Evolutionary conservation across 352 stramenopile species (phyloP), one percentile per base, ranked within the genome.

Genomic region (Bremia lactucae): DNA sequence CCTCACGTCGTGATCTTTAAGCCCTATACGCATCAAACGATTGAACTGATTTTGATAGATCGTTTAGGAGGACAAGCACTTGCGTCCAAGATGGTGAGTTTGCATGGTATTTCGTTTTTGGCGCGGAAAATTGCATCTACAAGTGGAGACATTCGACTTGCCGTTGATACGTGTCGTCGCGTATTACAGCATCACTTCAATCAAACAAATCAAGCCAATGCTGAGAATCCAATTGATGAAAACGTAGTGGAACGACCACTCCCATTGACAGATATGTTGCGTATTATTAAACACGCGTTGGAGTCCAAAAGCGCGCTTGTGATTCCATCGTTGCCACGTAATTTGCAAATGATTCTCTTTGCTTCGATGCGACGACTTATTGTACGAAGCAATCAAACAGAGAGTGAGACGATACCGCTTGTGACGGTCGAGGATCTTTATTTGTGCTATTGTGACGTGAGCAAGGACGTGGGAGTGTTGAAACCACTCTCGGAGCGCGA

Each of bases 291-390:
- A 51, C 59, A 62, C 14, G 66, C 69, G 1, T 33, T 92, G 18
- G 77, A 88, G 38, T 75, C 65, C 33, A 83, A 81, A 42, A 77
- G 61, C 36, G 60, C 69, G 14, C 51, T 55, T 31, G 60, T 70
- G 36, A 62, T 88, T 6, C 55, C 72, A 18, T 75, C 73, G 18
- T 52, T 90, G 23, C 80, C 80, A 10, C 70, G 80, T 23, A 88
- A 83, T 43, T 53, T 87, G 15, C 74, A 90, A 52, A 82, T 92
- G 69, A 83, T 89, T 39, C 55, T 87, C 19, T 86, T 87, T 38
- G 71, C 76, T 7, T 80, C 68, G 22, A 82, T 67, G 0, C 57
- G 65, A 31, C 46, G 81, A 26, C 52, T 62, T 14, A 62, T 52
- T n/a, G 61, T 60, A 9, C 60, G 64, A 10, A 49, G 54, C 6